A percentile compares a stretch with the other conserved stretches of the same genome.
Conservation (phyloP, 495 filamentous ascomycete genomes). For the Talaromyces proteolyticus region DNA sequence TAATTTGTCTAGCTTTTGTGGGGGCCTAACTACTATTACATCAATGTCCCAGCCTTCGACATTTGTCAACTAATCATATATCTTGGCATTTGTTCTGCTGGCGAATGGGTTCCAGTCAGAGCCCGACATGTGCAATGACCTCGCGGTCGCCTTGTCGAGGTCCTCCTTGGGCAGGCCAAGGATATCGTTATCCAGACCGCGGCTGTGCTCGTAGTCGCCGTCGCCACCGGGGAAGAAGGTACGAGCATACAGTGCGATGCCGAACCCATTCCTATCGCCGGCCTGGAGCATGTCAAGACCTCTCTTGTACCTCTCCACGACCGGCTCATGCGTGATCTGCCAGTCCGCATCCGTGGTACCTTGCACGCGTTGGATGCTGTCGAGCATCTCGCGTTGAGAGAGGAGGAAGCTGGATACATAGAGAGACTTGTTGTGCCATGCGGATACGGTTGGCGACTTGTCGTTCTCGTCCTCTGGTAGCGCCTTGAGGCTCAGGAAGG, state of each 20-base stretch:
- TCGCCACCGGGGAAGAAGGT: constrained; percentile 43
- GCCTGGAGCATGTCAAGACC: constrained; percentile 30
- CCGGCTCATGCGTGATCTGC: constrained; percentile 40
- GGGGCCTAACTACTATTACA: no score
- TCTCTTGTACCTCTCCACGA: constrained; percentile 33
- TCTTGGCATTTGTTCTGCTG: no score
- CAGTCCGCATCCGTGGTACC: constrained; percentile 48
- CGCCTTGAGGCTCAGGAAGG: constrained; percentile 33
- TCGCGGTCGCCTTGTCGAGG: constrained; percentile 47
- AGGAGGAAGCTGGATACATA: constrained; percentile 41
- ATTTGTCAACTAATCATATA: no score
- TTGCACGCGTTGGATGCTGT: constrained; percentile 44
- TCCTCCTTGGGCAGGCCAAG: constrained; percentile 54
- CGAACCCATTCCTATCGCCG: constrained; percentile 41
- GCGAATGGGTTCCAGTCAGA: no score
- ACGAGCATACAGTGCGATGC: constrained; percentile 45
- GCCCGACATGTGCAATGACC: constrained; percentile 12
- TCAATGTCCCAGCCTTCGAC: no score
- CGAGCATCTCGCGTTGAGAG: constrained; percentile 48
- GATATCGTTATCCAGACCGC: constrained; percentile 20
- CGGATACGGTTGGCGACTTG: constrained; percentile 18
- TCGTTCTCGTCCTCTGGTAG: constrained; percentile 41
- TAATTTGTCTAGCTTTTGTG: no score
- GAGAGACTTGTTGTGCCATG: constrained; percentile 32
- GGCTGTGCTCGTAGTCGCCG: constrained; percentile 25